A percentile compares a stretch with the other conserved stretches of the same genome.
Conservation (phyloP, 2,329 filamentous ascomycete genomes). For the Monosporascus sp. region DNA sequence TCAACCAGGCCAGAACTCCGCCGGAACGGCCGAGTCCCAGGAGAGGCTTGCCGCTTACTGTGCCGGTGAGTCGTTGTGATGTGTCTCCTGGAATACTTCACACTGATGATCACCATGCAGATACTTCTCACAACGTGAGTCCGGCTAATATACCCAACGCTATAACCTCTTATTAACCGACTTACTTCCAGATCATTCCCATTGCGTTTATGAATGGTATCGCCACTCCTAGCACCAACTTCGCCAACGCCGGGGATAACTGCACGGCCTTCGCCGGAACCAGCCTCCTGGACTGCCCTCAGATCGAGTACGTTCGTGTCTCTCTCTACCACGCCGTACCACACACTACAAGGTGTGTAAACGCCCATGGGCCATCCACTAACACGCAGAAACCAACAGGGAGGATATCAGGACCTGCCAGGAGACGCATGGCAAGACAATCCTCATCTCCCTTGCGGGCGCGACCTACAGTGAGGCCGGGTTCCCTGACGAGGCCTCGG, state of each 20-base stretch:
- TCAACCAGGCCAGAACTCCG: slow-evolving; percentile 53
- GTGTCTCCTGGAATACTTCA: not conserved
- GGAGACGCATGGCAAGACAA: slow-evolving; percentile 56
- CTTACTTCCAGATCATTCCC: slow-evolving; percentile 49
- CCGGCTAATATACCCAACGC: not conserved
- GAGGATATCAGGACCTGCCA: slow-evolving; percentile 58
- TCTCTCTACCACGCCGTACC: slow-evolving; percentile 3
- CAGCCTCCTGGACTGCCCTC: slow-evolving; percentile 53
- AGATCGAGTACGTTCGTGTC: slow-evolving; percentile 50
- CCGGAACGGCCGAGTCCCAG: slow-evolving; percentile 43
- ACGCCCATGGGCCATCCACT: not conserved
- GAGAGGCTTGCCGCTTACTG: slow-evolving; percentile 55
- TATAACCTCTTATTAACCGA: slow-evolving; percentile 2
- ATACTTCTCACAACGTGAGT: slow-evolving; percentile 42
- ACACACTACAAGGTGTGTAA: not conserved
- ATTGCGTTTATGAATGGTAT: slow-evolving; percentile 59
- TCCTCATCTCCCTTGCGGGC: slow-evolving; percentile 67
- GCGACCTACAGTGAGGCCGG: slow-evolving; percentile 65
- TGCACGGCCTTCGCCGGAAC: slow-evolving; percentile 57
- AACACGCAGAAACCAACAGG: slow-evolving; percentile 17
- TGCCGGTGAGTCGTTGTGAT: slow-evolving; percentile 37
- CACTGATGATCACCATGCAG: slow-evolving; percentile 22
- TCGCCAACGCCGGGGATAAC: slow-evolving; percentile 57
- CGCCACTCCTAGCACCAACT: slow-evolving; percentile 51
- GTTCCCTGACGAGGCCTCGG: slow-evolving; percentile 49